Conservation (phyloP, 352 stramenopile species). For the Phytopythium mirpurense region DNA sequence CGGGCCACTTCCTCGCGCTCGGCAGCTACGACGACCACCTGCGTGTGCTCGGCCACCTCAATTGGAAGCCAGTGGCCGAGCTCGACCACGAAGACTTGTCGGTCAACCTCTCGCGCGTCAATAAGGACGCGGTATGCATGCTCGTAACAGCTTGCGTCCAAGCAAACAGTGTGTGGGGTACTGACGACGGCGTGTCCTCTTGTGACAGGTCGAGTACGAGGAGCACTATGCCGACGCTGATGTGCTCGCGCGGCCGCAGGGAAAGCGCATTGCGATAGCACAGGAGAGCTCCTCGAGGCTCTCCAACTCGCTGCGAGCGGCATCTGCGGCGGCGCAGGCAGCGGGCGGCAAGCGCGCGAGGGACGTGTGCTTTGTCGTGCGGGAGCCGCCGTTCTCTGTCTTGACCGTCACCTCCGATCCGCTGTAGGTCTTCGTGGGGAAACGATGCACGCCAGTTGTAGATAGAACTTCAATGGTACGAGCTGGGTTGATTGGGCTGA, state of each 20-base stretch:
- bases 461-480: slow-evolving; percentile 1
- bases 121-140: slow-evolving; percentile 34
- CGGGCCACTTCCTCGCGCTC: slow-evolving; percentile 71
- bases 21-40: slow-evolving; percentile 79
- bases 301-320: slow-evolving; percentile 58
- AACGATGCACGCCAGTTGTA: too few species aligned
- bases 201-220: slow-evolving; percentile 62
- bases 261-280: slow-evolving; percentile 44
- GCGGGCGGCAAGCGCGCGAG: slow-evolving; percentile 38
- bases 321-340: slow-evolving; percentile 48
- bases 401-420: slow-evolving; percentile 55
- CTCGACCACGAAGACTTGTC: slow-evolving; percentile 65
- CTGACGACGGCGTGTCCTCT: too few species aligned
- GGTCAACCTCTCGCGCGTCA: slow-evolving; percentile 35
- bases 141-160: background rate
- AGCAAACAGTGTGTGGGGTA: background rate
- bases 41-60: slow-evolving; percentile 67
- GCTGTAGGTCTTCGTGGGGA: slow-evolving; percentile 30
- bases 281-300: slow-evolving; percentile 28
- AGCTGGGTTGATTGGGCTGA: background rate
- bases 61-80: slow-evolving; percentile 69
- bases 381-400: slow-evolving; percentile 69
- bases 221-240: slow-evolving; percentile 49
- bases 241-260: slow-evolving; percentile 51
- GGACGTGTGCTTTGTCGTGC: slow-evolving; percentile 67